phyloP scores from a whole-genome alignment of 208 protist genomes.

The Trypanosoma brucei region DNA sequence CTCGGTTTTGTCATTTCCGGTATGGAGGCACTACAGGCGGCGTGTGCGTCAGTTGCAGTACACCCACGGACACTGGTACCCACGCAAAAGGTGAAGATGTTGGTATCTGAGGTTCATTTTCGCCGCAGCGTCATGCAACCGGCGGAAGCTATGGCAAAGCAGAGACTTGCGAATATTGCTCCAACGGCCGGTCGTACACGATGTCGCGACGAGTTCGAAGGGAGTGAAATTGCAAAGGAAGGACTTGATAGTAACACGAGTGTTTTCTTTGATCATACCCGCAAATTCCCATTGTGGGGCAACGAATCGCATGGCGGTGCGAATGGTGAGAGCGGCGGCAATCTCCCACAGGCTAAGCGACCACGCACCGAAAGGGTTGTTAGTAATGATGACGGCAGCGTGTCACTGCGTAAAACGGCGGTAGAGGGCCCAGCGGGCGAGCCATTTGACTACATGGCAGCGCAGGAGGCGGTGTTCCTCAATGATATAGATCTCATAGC shows the following conservation, averaged over 20 bases:
- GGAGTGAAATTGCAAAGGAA: conserved; percentile 11
- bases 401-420: conserved; percentile 40
- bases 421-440: conserved; percentile 18
- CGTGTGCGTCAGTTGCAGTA: conserved; percentile 28
- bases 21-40: conserved; percentile 39
- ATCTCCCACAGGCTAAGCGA: conserved; percentile 21
- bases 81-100: conserved; percentile 39
- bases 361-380: conserved; percentile 41
- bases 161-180: conserved; percentile 1
- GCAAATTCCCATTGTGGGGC: conserved; percentile 26
- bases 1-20: conserved; percentile 56
- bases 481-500: conserved; percentile 68
- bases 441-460: conserved; percentile 62
- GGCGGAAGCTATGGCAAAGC: conserved; percentile 1
- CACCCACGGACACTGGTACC: conserved; percentile 65
- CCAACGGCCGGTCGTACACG: conserved; percentile 48
- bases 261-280: conserved; percentile 47
- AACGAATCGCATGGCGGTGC: not conserved
- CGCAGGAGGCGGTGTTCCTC: conserved; percentile 62
- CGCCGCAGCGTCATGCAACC: conserved; percentile 14
- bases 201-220: conserved; percentile 56
- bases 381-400: conserved; percentile 29
- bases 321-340: not conserved
- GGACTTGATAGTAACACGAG: not conserved
- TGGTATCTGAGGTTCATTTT: conserved; percentile 34